Base-by-base conservation (phyloP, 1,139 yeast species). In the Tardiomyces digboiensis region DNA sequence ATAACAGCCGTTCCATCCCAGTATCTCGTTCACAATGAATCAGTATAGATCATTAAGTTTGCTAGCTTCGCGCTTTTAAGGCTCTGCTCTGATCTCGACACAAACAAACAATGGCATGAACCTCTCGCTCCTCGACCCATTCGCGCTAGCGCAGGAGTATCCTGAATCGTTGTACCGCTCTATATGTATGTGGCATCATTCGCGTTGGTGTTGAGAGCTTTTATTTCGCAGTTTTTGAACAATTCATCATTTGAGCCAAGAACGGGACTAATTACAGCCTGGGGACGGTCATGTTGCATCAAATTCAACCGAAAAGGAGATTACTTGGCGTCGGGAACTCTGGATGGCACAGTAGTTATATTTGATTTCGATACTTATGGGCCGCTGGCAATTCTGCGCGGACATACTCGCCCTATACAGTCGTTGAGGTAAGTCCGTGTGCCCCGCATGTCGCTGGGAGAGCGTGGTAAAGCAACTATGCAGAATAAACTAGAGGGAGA, bases 121-220 rank as follows among this genome's bases (percentile, higher is more conserved):
- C 62, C 71, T 87, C 42, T 74, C 94, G n/a, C 71, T 89, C 19
- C 78, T 86, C 53, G 97, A 89, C 62, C 97, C 97, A 2, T 87
- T 88, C 61, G 80, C 94, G 5, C 88, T 89, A 36, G 82, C 95
- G 13, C 89, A 87, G 58, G 98, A 89, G 59, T 89, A 78, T 56
- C 98, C 98, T 0, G 96, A 89, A 52, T 74, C 83, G 1, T 72
- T 87, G 21, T 75, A 84, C 2, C 78, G 77, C 49, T 78, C 89
- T 0, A 66, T 87, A 41, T 60, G 62, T 6, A 26, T 26, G 33
- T 8, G 33, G n/a, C n/a, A n/a, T 22, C 7, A 12, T 22, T 22
- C 26, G 7, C 12, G 26, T 22, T 22, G 26, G 26, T n/a, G n/a
- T 22, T 22, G 26, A 8, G 26, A 22, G 10, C 10, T 12, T 22